Conservation (phyloP, 2,329 filamentous ascomycete species). For the Diaporthe sp. region DNA sequence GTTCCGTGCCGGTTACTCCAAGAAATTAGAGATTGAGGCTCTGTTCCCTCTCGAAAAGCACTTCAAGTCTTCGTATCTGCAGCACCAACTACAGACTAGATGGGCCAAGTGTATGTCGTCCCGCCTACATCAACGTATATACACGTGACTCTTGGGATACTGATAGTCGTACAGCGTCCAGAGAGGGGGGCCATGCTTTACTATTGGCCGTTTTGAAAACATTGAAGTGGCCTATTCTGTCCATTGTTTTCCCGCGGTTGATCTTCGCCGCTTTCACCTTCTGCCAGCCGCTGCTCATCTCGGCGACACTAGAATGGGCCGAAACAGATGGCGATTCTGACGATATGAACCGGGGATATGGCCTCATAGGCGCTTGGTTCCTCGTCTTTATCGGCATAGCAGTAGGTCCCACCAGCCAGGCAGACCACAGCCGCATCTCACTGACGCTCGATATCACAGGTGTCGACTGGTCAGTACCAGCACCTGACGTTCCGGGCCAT, state of each 20-base stretch:
- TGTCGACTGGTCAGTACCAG: constrained; percentile 50
- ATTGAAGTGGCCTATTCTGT: constrained; percentile 43
- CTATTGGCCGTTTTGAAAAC: background rate
- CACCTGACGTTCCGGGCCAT: constrained; percentile 54
- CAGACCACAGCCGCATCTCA: background rate
- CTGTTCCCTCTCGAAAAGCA: constrained; percentile 22
- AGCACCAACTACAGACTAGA: background rate
- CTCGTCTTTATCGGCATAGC: constrained; percentile 60
- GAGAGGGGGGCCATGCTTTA: background rate
- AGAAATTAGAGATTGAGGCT: constrained; percentile 43
- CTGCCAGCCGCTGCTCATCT: constrained; percentile 61
- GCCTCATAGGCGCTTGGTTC: constrained; percentile 57
- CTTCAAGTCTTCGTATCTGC: background rate
- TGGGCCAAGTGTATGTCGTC: constrained; percentile 1
- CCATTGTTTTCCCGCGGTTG: constrained; percentile 54
- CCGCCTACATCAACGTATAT: background rate
- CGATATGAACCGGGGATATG: constrained; percentile 47
- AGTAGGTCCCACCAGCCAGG: constrained; percentile 45
- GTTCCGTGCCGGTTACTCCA: constrained; percentile 43
- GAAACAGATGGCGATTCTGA: constrained; percentile 46
- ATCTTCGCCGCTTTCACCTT: constrained; percentile 58
- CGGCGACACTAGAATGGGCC: constrained; percentile 51
- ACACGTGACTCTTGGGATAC: background rate
- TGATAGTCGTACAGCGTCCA: background rate
- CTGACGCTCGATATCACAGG: constrained; percentile 29